These are phyloP conservation scores for Apiospora sp. DNA, from an alignment of 2,329 filamentous ascomycete species.

Conservation along the genomic window DNA sequence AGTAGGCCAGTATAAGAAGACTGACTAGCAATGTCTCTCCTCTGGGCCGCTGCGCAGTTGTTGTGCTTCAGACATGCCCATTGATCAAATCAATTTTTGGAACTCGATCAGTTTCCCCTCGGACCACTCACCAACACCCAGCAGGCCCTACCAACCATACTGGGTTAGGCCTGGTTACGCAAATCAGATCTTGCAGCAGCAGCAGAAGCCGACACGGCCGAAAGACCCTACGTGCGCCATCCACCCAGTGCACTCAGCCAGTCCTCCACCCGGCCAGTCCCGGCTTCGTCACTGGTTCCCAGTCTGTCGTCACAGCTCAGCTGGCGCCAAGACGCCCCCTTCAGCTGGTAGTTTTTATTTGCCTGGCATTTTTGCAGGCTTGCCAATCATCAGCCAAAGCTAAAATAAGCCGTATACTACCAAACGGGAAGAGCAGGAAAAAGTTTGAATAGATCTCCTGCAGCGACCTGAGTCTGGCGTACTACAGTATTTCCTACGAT, in stretches of 20 bases:
- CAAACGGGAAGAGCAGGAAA: neutral
- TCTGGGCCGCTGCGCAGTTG: neutral
- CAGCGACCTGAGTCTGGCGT: constrained; percentile 2
- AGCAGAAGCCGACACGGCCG: constrained; percentile 10
- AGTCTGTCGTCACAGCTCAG: constrained; percentile 4
- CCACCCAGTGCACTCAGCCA: neutral
- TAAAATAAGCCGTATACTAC: neutral
- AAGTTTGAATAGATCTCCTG: neutral
- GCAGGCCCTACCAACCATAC: neutral
- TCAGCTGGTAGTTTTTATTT: neutral
- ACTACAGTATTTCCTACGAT: neutral
- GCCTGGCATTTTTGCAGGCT: neutral
- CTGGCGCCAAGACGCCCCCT: neutral
- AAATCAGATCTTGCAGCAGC: constrained; percentile 14
- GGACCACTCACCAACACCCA: neutral
- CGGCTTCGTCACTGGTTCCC: neutral
- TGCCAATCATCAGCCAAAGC: neutral
- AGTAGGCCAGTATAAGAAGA: neutral
- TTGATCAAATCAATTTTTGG: neutral
- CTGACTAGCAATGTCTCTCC: neutral
- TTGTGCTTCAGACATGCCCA: neutral
- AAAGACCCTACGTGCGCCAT: constrained; percentile 6
- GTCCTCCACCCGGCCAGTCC: too few species aligned
- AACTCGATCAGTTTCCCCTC: neutral
- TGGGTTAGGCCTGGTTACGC: constrained; percentile 17